Evolutionary conservation across 2,329 filamentous ascomycete genomes (phyloP).

Genomic region (Colletotrichum falcatum): DNA sequence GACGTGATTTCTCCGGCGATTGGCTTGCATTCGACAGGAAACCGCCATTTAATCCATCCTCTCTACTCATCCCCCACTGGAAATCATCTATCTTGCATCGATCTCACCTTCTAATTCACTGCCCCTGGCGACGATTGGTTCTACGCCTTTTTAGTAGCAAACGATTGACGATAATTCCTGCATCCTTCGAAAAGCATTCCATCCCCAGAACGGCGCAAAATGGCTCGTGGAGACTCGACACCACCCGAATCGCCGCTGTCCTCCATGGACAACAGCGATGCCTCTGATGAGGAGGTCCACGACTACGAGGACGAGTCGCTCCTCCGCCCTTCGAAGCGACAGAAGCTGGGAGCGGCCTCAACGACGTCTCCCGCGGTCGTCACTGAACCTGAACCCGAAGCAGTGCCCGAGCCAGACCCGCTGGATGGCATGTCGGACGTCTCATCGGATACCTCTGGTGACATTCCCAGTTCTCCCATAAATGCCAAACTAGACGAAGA

Average conservation of each 20-base stretch:
- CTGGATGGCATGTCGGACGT: conserved; percentile 76
- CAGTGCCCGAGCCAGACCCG: conserved; percentile 60
- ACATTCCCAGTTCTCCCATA: conserved; percentile 78
- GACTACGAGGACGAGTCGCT: conserved; percentile 46
- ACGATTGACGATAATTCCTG: conserved; percentile 14
- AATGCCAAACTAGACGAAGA: conserved; percentile 78
- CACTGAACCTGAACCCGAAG: conserved; percentile 39
- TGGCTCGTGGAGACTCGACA: conserved; percentile 37
- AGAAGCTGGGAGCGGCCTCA: conserved; percentile 51
- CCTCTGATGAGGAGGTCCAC: conserved; percentile 40
- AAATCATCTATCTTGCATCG: neutral
- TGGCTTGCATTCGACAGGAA: conserved; percentile 2
- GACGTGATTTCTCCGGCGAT: conserved; percentile 15
- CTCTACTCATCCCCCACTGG: neutral
- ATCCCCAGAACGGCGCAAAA: conserved; percentile 12
- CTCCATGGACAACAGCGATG: conserved; percentile 40
- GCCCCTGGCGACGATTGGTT: conserved; percentile 1
- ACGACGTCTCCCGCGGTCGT: conserved; percentile 60
- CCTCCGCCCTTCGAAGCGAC: conserved; percentile 51
- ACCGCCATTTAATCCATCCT: conserved; percentile 2
- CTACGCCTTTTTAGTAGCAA: neutral
- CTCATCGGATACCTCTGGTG: conserved; percentile 91
- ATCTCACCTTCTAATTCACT: neutral
- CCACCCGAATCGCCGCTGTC: conserved; percentile 41
- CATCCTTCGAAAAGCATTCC: conserved; percentile 29